These are phyloP conservation scores for Ganoderma boninense DNA, from an alignment of 1,284 basidiomycete species.

Conservation along the genomic window DNA sequence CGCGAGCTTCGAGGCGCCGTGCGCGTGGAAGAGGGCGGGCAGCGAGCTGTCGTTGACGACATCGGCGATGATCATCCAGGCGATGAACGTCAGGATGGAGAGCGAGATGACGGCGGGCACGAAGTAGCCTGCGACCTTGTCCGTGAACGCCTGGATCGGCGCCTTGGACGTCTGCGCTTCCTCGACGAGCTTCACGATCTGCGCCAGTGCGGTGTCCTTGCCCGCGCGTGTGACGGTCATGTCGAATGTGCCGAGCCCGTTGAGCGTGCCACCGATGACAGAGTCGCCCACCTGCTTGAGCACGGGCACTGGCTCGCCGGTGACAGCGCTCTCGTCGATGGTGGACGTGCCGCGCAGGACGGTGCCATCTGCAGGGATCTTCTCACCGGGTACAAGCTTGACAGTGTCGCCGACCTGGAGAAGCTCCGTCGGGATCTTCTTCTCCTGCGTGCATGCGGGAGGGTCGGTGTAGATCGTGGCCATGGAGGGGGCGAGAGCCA, in stretches of 20 bases:
- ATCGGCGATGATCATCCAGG: slow-evolving; percentile 85
- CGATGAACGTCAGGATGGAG: slow-evolving; percentile 82
- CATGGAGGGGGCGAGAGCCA: slow-evolving; percentile 94
- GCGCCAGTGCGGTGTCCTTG: slow-evolving; percentile 93
- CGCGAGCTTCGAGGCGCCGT: slow-evolving; percentile 88
- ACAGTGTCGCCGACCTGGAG: slow-evolving; percentile 94
- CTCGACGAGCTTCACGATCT: slow-evolving; percentile 97
- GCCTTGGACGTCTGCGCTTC: slow-evolving; percentile 98
- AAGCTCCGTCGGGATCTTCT: slow-evolving; percentile 93
- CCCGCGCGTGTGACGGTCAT: slow-evolving; percentile 96
- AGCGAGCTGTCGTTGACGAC: slow-evolving; percentile 68
- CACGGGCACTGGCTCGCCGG: slow-evolving; percentile 94
- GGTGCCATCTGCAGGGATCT: slow-evolving; percentile 94
- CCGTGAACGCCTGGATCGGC: slow-evolving; percentile 97
- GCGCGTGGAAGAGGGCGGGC: slow-evolving; percentile 85
- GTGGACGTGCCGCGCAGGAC: slow-evolving; percentile 88
- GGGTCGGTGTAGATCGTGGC: slow-evolving; percentile 93
- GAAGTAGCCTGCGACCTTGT: slow-evolving; percentile 94
- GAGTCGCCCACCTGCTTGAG: slow-evolving; percentile 83
- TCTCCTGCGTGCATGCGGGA: slow-evolving; percentile 82
- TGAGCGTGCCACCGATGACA: slow-evolving; percentile 97
- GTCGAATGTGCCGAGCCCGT: slow-evolving; percentile 95
- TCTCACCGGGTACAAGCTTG: slow-evolving; percentile 96
- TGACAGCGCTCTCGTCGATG: slow-evolving; percentile 97
- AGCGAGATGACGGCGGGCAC: slow-evolving; percentile 93